Base-by-base conservation (phyloP, 768 basidiomycete species). In the Leucocoprinus sp. region DNA sequence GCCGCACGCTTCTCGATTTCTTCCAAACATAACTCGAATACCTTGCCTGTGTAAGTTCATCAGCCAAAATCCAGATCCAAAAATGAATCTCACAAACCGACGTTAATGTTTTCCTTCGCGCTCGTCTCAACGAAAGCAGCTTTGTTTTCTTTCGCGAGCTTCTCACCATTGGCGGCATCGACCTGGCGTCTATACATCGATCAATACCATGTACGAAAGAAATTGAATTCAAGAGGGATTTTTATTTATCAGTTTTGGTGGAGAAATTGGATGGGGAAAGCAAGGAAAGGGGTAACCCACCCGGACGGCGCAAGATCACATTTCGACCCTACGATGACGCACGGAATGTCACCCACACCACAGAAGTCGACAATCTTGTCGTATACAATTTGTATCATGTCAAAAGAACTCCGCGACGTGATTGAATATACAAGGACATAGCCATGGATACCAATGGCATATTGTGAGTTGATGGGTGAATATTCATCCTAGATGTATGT, bases 361-460 rank as follows among this genome's bases (percentile, higher is more conserved):
- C 85, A 87, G 58, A 88, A 97, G 64, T 91, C 81, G 55, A 91
- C 66, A 54, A 99, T 93, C 75, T 98, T 99, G 73, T 97, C 93
- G 59, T 97, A 83, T 27, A 98, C 80, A 62, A 89, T 82, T 60
- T 84, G 80, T 54, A 97, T 76, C 90, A 97, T 96, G 55, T 97
- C 84, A 70, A 96, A 97, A 7, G 89, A 92, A 56, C 82, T 80
- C 48, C 83, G 72, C 15, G 86, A 89, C 3, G 89, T 76, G 64
- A 98, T 91, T 2, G 89, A 89, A 69, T 97, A 99, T 36, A 97
- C 93, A 56, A 99, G 80, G 57, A 99, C 78, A 63, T 88, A 99
- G 59, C 95, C 95, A 59, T 99, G 93, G 56, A 95, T 91, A 42
- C 95, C 95, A 56, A 97, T 90, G 31, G 92, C 93, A 59, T 97